Base-by-base conservation (phyloP, 225 moss, liverwort and hornwort species). In the Climacium dendroides region DNA sequence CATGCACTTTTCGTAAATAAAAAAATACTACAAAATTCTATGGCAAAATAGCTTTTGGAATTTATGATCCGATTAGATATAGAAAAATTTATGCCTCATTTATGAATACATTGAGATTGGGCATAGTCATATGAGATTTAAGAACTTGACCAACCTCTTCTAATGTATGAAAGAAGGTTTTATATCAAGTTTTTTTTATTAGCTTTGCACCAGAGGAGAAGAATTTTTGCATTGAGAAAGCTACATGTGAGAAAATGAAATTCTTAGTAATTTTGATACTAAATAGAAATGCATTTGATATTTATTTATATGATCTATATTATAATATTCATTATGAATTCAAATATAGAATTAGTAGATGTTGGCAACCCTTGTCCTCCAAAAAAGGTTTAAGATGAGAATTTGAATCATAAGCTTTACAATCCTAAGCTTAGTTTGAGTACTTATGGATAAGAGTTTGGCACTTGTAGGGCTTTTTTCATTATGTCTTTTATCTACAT, bases 41-140 rank as follows among this genome's bases (percentile, higher is more conserved):
- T 47, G 47, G 47, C 11, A 47, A 47, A 47, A 8, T 47, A 47
- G 47, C 47, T 47, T 47, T 10, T 47, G 8, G 47, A 2, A 8
- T 47, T 8, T 47, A 47, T 9, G 8, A 47, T 47, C 11, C 11
- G 8, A 47, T 47, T 47, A 47, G 47, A 47, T 47, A 47, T 8
- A 10, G 8, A 9, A 47, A 47, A 8, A 8, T 47, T 47, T 47
- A 47, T 47, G 8, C 47, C 8, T 47, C 47, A 47, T 47, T 47
- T 47, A 47, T 66, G 1, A 7, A 66, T n/a, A 66, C 3, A 22
- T n/a, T 22, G 4, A 66, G 22, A 12, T 22, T 66, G 22, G 22
- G 12, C 3, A 66, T 22, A 66, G 1, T n/a, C 20, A 0, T n/a
- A 0, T n/a, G 4, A 22, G 10, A 22, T 66, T 2, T 22, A n/a